Conservation (phyloP, 345 rosid genomes). For the Sonneratia caseolaris region DNA sequence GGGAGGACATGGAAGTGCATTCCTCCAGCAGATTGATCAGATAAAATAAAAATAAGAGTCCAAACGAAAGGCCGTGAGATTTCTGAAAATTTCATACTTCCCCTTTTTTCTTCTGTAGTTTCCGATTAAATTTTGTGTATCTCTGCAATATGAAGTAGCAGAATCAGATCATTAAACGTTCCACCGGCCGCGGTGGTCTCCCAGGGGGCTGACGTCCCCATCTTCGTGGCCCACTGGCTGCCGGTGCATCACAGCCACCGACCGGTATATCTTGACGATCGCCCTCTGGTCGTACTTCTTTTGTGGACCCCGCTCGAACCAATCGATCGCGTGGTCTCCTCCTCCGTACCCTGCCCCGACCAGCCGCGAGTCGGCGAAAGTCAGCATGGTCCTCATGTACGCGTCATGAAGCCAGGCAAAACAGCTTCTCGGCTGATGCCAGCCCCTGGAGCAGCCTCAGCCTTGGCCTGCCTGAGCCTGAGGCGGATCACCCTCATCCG, state of each 20-base stretch:
- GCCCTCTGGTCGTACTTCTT: constrained; percentile 53
- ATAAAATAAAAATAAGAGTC: too few species aligned
- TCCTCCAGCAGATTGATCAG: too few species aligned
- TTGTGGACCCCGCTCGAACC: constrained; percentile 19
- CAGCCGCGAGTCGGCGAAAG: constrained; percentile 29
- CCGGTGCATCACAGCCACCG: constrained; percentile 40
- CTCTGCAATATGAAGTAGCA: too few species aligned
- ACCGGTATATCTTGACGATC: constrained; percentile 61
- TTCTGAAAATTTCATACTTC: too few species aligned
- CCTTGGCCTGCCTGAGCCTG: constrained; percentile 38
- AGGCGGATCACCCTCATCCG: constrained; percentile 21
- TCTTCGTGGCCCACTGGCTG: constrained; percentile 33
- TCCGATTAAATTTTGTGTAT: too few species aligned
- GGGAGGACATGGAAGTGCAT: too few species aligned
- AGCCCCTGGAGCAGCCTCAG: constrained; percentile 16
- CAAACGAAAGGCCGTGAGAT: too few species aligned
- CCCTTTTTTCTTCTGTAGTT: too few species aligned
- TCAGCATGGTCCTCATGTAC: constrained; percentile 48
- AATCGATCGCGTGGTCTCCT: background rate
- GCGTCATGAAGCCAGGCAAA: constrained; percentile 47
- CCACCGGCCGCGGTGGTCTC: constrained; percentile 6
- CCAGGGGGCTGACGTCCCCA: constrained; percentile 17
- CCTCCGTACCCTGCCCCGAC: constrained; percentile 19
- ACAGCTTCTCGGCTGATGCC: constrained; percentile 25
- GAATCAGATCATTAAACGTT: too few species aligned